Conservation (phyloP, 305 asterid species). For the Salvia sclarea region DNA sequence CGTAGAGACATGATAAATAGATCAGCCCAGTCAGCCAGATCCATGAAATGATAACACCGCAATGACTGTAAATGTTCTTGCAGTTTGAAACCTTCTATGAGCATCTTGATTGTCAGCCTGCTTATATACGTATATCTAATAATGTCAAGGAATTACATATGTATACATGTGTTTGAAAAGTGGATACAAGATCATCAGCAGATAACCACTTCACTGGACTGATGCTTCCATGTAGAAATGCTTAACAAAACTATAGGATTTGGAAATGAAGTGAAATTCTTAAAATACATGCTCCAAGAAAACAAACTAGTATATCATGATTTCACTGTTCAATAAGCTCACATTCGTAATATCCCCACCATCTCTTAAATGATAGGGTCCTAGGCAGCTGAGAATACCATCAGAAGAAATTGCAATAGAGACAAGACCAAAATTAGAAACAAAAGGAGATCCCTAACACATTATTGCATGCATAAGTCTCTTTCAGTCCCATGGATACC, state of each 20-base stretch:
- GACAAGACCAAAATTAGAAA: not conserved
- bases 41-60: constrained; percentile 93
- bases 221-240: constrained; percentile 13
- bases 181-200: constrained; percentile 12
- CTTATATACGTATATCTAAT: constrained; percentile 79
- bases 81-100: constrained; percentile 82
- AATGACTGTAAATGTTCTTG: constrained; percentile 88
- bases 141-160: constrained; percentile 53
- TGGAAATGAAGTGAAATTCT: constrained; percentile 15
- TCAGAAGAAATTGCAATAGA: constrained; percentile 11
- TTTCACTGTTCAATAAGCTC: constrained; percentile 13
- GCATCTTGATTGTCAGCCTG: constrained; percentile 84
- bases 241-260: constrained; percentile 14
- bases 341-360: constrained; percentile 16
- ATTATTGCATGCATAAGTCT: not conserved
- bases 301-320: not conserved
- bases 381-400: constrained; percentile 26
- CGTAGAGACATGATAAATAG: constrained; percentile 85
- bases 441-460: not conserved
- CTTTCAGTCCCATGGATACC: constrained; percentile 21
- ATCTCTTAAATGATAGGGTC: not conserved
- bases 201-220: constrained; percentile 17
- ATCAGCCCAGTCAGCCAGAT: constrained; percentile 96
- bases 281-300: constrained; percentile 23
- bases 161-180: constrained; percentile 20